Evolutionary conservation across 495 filamentous ascomycete species (phyloP).

Genomic region (Cercophora sp.): DNA sequence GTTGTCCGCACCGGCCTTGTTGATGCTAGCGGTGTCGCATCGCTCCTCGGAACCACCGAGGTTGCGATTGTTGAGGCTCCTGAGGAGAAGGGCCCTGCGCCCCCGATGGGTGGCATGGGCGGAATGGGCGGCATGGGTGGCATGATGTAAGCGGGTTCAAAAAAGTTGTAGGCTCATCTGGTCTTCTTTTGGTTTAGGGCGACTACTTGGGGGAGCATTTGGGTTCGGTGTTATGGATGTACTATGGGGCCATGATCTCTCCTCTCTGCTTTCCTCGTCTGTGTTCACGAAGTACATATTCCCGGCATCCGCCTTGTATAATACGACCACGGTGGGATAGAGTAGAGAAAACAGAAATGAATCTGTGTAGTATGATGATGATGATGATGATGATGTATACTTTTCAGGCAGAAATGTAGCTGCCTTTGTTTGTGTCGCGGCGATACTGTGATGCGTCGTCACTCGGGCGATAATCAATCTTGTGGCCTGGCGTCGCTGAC

Average conservation of each 20-base stretch:
- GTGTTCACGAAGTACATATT: slow-evolving; percentile 26
- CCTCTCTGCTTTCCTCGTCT: slow-evolving; percentile 29
- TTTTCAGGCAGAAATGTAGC: slow-evolving; percentile 11
- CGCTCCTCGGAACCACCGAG: slow-evolving; percentile 95
- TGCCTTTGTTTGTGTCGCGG: neutral
- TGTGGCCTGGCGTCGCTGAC: slow-evolving; percentile 8
- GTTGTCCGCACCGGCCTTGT: slow-evolving; percentile 93
- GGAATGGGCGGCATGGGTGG: slow-evolving; percentile 50
- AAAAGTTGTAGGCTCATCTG: slow-evolving; percentile 12
- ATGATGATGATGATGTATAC: too few relatives aligned
- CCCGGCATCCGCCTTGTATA: slow-evolving; percentile 24
- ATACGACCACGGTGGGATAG: slow-evolving; percentile 28
- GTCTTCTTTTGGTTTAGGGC: slow-evolving; percentile 28
- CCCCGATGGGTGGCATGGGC: slow-evolving; percentile 55
- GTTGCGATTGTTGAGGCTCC: slow-evolving; percentile 94
- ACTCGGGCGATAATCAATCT: too few relatives aligned
- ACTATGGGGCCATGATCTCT: slow-evolving; percentile 30
- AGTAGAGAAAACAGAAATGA: slow-evolving; percentile 21
- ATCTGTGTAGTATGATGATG: too few relatives aligned
- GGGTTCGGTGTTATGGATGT: slow-evolving; percentile 32
- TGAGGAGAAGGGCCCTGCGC: slow-evolving; percentile 72
- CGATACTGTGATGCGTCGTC: too few relatives aligned
- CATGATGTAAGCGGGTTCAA: slow-evolving; percentile 18
- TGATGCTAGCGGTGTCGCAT: slow-evolving; percentile 94
- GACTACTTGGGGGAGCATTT: slow-evolving; percentile 29